Conservation (phyloP, 352 stramenopile species). For the Globisporangium nodosum region DNA sequence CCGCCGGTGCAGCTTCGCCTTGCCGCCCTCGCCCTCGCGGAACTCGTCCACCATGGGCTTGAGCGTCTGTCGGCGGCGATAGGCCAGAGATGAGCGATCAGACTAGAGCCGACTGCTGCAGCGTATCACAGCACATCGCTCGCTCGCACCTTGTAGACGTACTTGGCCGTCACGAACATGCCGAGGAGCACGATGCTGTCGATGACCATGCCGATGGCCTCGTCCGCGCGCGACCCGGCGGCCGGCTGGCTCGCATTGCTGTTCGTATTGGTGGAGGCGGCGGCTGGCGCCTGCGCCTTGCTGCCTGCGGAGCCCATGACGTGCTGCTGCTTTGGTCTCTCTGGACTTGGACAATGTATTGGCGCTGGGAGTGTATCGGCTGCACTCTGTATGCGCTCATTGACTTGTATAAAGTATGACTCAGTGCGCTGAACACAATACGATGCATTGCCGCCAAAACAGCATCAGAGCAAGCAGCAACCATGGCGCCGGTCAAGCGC, state of each 20-base stretch:
- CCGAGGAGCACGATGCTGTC: slow-evolving; percentile 80
- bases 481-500: slow-evolving; percentile 72
- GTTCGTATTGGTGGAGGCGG: neutral
- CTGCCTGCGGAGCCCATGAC: slow-evolving; percentile 52
- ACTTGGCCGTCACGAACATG: slow-evolving; percentile 79
- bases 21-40: slow-evolving; percentile 44
- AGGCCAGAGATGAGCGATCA: neutral
- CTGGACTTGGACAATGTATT: neutral
- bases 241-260: slow-evolving; percentile 14
- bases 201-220: slow-evolving; percentile 67
- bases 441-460: neutral
- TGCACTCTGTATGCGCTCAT: neutral
- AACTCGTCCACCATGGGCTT: slow-evolving; percentile 86
- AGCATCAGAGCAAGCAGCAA: neutral
- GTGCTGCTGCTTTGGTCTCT: neutral
- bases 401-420: neutral
- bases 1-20: slow-evolving; percentile 70
- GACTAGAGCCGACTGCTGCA: neutral
- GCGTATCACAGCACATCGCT: neutral
- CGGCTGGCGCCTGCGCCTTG: slow-evolving; percentile 31
- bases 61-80: slow-evolving; percentile 29
- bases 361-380: neutral
- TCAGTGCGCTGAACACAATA: neutral
- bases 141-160: slow-evolving; percentile 62
- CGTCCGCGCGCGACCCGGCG: slow-evolving; percentile 29